Conservation (phyloP, 2,329 filamentous ascomycete species). For the Epichloe elymi region DNA sequence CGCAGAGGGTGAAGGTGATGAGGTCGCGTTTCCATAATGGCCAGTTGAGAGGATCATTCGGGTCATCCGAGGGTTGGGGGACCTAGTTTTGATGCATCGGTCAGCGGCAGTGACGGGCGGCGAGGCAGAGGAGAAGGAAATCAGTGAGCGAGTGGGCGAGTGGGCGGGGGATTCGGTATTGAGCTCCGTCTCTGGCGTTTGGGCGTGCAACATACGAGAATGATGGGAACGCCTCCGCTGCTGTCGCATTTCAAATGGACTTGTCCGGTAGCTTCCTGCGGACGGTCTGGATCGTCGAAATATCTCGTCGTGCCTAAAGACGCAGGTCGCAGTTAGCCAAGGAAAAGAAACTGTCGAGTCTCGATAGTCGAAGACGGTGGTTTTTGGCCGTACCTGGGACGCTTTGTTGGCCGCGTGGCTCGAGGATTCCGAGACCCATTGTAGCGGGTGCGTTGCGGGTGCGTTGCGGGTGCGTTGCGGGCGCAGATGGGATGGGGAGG, state of each 20-base stretch:
- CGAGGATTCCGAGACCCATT: constrained; percentile 53
- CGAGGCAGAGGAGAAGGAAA: neutral
- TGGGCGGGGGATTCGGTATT: neutral
- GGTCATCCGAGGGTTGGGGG: constrained; percentile 82
- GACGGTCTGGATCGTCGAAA: constrained; percentile 43
- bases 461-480: too few relatives aligned
- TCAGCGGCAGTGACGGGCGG: neutral
- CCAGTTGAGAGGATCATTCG: constrained; percentile 80
- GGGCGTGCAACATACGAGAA: constrained; percentile 44
- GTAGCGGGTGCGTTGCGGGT: neutral
- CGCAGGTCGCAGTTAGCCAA: constrained; percentile 2
- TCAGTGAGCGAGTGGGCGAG: too few relatives aligned
- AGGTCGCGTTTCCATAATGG: constrained; percentile 73
- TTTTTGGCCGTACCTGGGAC: constrained; percentile 53
- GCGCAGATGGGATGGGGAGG: neutral
- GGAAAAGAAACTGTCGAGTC: neutral
- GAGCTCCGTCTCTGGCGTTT: neutral
- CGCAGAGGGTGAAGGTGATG: constrained; percentile 65
- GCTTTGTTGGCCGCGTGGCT: constrained; percentile 50
- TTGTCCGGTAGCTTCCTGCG: constrained; percentile 27
- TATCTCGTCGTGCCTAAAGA: constrained; percentile 48
- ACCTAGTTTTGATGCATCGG: constrained; percentile 19
- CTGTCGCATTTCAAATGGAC: constrained; percentile 57
- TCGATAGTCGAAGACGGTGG: too few relatives aligned
- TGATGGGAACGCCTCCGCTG: constrained; percentile 53